Evolutionary conservation across 768 basidiomycete genomes (phyloP).

Genomic region (Naganishia vishniacii): DNA sequence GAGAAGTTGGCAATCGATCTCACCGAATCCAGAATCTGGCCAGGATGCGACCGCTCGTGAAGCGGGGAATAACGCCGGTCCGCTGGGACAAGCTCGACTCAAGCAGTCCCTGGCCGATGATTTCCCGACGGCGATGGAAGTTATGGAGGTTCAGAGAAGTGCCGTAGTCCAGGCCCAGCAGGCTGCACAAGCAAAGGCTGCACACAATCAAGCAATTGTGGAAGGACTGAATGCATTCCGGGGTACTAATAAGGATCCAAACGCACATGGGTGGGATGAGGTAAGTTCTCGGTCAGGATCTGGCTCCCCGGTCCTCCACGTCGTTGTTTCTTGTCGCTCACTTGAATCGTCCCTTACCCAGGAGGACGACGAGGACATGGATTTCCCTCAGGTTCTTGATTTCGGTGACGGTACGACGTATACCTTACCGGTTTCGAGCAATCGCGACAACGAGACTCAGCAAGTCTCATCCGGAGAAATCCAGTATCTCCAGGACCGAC

Average conservation of each 20-base stretch:
- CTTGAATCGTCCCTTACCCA: not conserved
- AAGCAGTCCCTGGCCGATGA: conserved; percentile 54
- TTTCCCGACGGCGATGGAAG: conserved; percentile 96
- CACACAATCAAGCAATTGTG: conserved; percentile 61
- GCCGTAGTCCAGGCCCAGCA: conserved; percentile 43
- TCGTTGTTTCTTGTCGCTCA: not conserved
- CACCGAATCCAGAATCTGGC: not conserved
- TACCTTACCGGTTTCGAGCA: conserved; percentile 55
- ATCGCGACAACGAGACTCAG: conserved; percentile 13
- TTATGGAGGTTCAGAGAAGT: conserved; percentile 58
- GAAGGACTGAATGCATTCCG: conserved; percentile 91
- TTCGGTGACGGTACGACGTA: conserved; percentile 93
- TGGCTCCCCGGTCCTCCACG: not conserved
- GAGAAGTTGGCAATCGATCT: conserved; percentile 8
- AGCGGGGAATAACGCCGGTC: not conserved
- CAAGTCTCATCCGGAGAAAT: conserved; percentile 1
- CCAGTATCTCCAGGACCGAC: conserved; percentile 44
- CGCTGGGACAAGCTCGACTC: conserved; percentile 6
- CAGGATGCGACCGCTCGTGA: not conserved
- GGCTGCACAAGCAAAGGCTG: conserved; percentile 56
- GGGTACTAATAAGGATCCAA: conserved; percentile 86
- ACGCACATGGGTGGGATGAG: conserved; percentile 96
- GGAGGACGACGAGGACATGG: conserved; percentile 72
- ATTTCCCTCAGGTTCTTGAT: conserved; percentile 81
- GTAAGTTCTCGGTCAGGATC: conserved; percentile 52